These are phyloP conservation scores for Chaetomium cochliodes DNA, from an alignment of 495 filamentous ascomycete genomes.

Conservation along the genomic window DNA sequence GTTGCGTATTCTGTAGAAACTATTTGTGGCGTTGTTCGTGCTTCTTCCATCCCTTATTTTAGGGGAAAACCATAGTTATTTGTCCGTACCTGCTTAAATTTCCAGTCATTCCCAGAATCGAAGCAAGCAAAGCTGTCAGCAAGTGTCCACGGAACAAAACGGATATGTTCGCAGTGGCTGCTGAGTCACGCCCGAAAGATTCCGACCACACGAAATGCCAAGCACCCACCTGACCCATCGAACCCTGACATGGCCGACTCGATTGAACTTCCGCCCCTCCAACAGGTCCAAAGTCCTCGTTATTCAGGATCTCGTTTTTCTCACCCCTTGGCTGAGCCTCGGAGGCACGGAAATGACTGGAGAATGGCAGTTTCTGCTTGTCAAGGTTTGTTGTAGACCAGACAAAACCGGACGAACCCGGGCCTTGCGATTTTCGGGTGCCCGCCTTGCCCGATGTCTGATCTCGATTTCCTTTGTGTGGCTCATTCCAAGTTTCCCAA, in stretches of 20 bases:
- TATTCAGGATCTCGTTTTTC: not conserved
- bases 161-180: not conserved
- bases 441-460: not conserved
- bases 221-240: conserved; percentile 23
- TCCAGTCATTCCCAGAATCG: not conserved
- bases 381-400: conserved; percentile 4
- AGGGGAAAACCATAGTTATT: no score
- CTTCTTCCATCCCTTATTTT: no score
- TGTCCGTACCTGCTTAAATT: no score
- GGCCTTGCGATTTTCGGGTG: not conserved
- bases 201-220: conserved; percentile 15
- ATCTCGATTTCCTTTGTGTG: not conserved
- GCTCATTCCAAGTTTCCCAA: not conserved
- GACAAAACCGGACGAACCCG: conserved; percentile 23
- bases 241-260: conserved; percentile 10
- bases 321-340: conserved; percentile 4
- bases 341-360: not conserved
- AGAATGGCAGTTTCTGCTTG: not conserved
- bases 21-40: no score
- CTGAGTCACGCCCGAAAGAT: conserved; percentile 25
- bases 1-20: no score
- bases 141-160: not conserved
- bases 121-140: not conserved
- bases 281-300: not conserved
- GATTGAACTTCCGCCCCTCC: not conserved